A percentile compares a stretch with the other conserved stretches of the same genome.
These are phyloP conservation scores for Posidonia oceanica DNA, from an alignment of 116 monocot genomes.

Conservation along the genomic window DNA sequence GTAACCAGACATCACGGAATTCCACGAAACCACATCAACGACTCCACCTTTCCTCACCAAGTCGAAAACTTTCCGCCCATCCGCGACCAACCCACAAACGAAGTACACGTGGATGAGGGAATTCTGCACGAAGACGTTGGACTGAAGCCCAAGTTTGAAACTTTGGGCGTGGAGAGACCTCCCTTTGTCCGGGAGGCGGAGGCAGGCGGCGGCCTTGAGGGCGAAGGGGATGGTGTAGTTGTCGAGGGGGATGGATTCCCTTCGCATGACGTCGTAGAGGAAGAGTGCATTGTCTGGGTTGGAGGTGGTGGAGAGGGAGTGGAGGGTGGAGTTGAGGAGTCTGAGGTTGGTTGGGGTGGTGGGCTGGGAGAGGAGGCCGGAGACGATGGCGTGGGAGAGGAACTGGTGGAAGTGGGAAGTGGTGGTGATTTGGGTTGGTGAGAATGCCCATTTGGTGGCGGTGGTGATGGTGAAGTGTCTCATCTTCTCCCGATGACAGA, in stretches of 20 bases:
- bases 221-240: conserved; percentile 50
- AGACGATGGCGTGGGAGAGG: conserved; percentile 13
- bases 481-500: no score
- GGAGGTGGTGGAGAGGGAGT: conserved; percentile 26
- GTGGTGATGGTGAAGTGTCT: no score
- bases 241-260: conserved; percentile 21
- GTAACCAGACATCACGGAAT: conserved; percentile 52
- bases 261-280: conserved; percentile 25
- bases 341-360: conserved; percentile 12
- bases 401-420: conserved; percentile 13
- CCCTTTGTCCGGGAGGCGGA: conserved; percentile 10
- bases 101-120: conserved; percentile 57
- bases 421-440: background rate
- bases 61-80: conserved; percentile 35
- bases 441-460: no score
- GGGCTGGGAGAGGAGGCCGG: conserved; percentile 1
- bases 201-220: conserved; percentile 30
- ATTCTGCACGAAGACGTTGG: conserved; percentile 46
- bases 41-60: conserved; percentile 2
- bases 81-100: conserved; percentile 9
- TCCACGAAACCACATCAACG: conserved; percentile 63
- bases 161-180: conserved; percentile 29
- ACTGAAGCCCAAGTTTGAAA: conserved; percentile 32
- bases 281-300: conserved; percentile 29
- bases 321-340: conserved; percentile 31